Conservation (phyloP, 495 filamentous ascomycete species). For the Xylaria cubensis region DNA sequence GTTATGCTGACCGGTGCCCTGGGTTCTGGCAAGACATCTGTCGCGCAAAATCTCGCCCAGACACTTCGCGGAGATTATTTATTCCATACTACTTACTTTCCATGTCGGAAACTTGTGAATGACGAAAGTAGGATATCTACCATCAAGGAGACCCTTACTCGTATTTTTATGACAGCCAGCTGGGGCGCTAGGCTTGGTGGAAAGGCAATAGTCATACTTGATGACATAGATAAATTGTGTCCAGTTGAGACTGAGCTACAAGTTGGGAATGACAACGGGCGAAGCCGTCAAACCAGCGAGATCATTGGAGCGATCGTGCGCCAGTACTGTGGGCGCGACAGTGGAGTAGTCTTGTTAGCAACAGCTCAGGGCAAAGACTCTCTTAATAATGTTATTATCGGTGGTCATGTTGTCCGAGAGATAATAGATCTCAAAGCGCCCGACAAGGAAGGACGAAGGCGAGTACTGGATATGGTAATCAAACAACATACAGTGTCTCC, state of each 20-base stretch:
- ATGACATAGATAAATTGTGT: slow-evolving; percentile 92
- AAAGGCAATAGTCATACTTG: slow-evolving; percentile 80
- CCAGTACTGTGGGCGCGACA: slow-evolving; percentile 76
- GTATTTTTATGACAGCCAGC: slow-evolving; percentile 83
- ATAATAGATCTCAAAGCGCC: slow-evolving; percentile 86
- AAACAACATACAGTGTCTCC: slow-evolving; percentile 52
- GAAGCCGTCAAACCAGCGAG: slow-evolving; percentile 92
- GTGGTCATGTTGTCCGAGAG: slow-evolving; percentile 80
- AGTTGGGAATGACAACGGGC: slow-evolving; percentile 87
- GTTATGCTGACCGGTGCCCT: slow-evolving; percentile 87
- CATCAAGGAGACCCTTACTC: slow-evolving; percentile 85
- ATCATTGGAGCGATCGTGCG: slow-evolving; percentile 80
- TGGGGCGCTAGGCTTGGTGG: slow-evolving; percentile 90
- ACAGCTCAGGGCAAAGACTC: slow-evolving; percentile 93
- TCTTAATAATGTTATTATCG: slow-evolving; percentile 78
- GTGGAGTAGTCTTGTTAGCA: slow-evolving; percentile 83
- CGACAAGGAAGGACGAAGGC: slow-evolving; percentile 86
- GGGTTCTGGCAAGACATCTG: slow-evolving; percentile 85
- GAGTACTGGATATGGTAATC: slow-evolving; percentile 77
- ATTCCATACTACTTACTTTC: slow-evolving; percentile 80
- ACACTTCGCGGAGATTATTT: slow-evolving; percentile 68
- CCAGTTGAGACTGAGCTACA: slow-evolving; percentile 91
- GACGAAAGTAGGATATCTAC: slow-evolving; percentile 87
- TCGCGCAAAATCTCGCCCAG: slow-evolving; percentile 67
- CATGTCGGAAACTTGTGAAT: slow-evolving; percentile 81